Percentiles rank a stretch among this genome's conserved stretches.
phyloP scores from a whole-genome alignment of 306 rosid species.

The Arachis stenosperma region DNA sequence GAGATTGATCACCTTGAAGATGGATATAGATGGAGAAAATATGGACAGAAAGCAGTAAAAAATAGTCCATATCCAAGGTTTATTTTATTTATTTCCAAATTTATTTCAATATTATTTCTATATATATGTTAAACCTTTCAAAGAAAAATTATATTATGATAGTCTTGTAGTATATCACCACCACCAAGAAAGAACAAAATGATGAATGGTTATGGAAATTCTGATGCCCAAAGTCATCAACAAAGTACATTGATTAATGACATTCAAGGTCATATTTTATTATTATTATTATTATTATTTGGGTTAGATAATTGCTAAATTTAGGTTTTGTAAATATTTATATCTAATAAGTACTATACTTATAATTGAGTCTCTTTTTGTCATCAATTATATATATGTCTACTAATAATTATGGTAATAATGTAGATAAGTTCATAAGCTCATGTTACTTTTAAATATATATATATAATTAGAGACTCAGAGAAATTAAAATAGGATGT shows the following conservation, averaged over 20 bases:
- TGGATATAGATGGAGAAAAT: conserved; percentile 96
- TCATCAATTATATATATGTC: conserved; percentile 12
- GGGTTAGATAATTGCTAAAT: conserved; percentile 15
- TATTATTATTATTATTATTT: not conserved
- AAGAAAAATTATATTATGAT: not conserved
- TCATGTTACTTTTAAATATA: not conserved
- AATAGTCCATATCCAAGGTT: conserved; percentile 95
- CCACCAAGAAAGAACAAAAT: not conserved
- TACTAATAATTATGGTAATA: conserved; percentile 6
- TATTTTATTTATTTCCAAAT: not conserved
- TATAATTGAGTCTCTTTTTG: not conserved
- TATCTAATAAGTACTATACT: conserved; percentile 15
- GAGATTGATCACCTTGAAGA: conserved; percentile 94
- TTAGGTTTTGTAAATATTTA: conserved; percentile 6
- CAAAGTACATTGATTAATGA: not conserved
- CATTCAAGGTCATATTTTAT: not conserved
- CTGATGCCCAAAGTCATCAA: conserved; percentile 30
- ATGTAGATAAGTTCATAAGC: conserved; percentile 6
- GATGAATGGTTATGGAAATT: conserved; percentile 24
- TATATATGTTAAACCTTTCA: conserved; percentile 6
- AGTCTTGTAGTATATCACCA: not conserved
- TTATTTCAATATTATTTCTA: not conserved
- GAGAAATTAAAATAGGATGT: too few relatives aligned
- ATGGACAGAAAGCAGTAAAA: conserved; percentile 95
- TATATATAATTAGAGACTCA: not conserved